phyloP scores from a whole-genome alignment of 495 filamentous ascomycete species.

The Aspergillus bridgeri region DNA sequence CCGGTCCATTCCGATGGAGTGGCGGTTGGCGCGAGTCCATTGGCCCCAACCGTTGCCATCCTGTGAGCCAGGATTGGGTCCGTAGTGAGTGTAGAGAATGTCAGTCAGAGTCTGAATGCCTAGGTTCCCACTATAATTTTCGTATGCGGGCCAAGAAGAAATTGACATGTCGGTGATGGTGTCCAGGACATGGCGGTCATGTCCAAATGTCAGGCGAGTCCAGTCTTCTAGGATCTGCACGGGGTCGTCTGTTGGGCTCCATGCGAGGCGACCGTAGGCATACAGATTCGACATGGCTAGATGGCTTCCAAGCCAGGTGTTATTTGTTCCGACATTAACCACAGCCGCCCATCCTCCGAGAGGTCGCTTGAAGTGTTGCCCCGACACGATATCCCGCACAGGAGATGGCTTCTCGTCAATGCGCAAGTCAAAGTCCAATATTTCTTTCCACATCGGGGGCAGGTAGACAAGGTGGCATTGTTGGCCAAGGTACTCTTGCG shows the following conservation, averaged over 20 bases:
- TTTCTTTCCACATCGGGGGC: slow-evolving; percentile 62
- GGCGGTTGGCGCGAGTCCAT: slow-evolving; percentile 63
- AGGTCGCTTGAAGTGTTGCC: slow-evolving; percentile 54
- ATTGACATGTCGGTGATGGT: slow-evolving; percentile 62
- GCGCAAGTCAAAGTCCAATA: slow-evolving; percentile 64
- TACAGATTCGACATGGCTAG: slow-evolving; percentile 71
- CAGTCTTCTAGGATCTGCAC: slow-evolving; percentile 57
- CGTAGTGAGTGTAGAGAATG: slow-evolving; percentile 63
- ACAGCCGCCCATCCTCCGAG: slow-evolving; percentile 64
- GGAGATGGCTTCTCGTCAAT: slow-evolving; percentile 52
- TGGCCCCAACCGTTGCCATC: slow-evolving; percentile 70
- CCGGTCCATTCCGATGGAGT: slow-evolving; percentile 68
- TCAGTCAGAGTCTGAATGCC: slow-evolving; percentile 69
- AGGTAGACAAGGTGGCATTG: slow-evolving; percentile 67
- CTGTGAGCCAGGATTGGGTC: slow-evolving; percentile 62
- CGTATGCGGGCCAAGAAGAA: slow-evolving; percentile 67
- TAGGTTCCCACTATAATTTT: slow-evolving; percentile 68
- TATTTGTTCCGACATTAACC: slow-evolving; percentile 65
- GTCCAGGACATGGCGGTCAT: slow-evolving; percentile 49
- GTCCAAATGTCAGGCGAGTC: slow-evolving; percentile 62
- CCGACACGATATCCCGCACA: slow-evolving; percentile 55
- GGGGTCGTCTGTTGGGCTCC: slow-evolving; percentile 51
- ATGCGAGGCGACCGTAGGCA: slow-evolving; percentile 63
- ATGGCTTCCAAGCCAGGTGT: slow-evolving; percentile 66
- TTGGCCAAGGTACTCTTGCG: slow-evolving; percentile 70